Base-by-base conservation (phyloP, 306 rosid species). In the Prosopis cineraria region DNA sequence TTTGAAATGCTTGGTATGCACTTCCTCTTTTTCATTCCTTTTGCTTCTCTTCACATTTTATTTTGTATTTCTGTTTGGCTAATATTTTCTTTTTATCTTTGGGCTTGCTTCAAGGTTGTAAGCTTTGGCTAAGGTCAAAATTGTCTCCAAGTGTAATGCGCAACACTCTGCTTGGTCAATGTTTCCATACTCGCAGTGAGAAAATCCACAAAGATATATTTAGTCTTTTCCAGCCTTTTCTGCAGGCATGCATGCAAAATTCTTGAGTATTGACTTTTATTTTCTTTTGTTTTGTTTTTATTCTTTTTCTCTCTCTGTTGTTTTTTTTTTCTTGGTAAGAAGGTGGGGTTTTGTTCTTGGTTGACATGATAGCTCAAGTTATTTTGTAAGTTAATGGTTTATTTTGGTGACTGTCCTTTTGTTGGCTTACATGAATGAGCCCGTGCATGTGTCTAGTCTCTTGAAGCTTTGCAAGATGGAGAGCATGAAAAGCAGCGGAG, bases 401-500 rank as follows among this genome's bases (percentile, higher is more conserved):
- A 73, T 55, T n/a, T n/a, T 25, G 72, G 40, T 59, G 7, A 41
- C 1, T 67, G 37, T 68, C 10, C 65, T 52, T 52, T 47, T 70
- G 55, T 69, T 62, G 43, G 78, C 79, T 88, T 80, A 74, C 60
- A 48, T 58, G 63, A 63, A 53, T 68, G 65, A 68, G 56, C 72
- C 70, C 75, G 79, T 79, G 74, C 68, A 79, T 80, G 76, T 73
- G 67, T 80, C 66, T 89, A 95, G 98, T 95, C 98, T 80, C 98
- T 95, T 74, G 98, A 95, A 88, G 98, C 97, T 79, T 85, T 95
- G 87, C 97, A 92, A 87, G 97, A 92, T 24, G 98, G 97, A 79
- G 98, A 95, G 60, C 96, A 90, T 86, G 97, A 90, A 87, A 95
- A 95, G 77, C 98, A 92, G 78, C 97, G 98, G 14, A 87, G 97